Conservation (phyloP, 1,284 basidiomycete genomes). For the Moesziomyces parantarcticus region DNA sequence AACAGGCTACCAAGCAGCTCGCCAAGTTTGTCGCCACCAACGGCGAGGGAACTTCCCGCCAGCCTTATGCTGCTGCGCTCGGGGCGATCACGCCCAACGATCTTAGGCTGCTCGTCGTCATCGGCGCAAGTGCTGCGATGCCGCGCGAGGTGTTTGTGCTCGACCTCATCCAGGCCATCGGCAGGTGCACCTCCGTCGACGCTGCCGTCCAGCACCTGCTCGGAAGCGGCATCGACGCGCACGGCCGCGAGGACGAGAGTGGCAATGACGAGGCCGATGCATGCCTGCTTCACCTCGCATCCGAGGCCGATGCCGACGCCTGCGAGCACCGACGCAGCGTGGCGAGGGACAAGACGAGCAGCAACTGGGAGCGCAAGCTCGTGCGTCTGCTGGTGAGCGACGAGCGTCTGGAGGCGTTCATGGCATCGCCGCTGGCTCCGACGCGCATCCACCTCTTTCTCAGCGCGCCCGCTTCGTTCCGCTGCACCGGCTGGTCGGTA, state of each 20-base stretch:
- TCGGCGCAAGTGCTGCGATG: slow-evolving; percentile 36
- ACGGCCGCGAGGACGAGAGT: not conserved
- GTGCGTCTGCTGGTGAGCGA: slow-evolving; percentile 42
- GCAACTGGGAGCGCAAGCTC: slow-evolving; percentile 53
- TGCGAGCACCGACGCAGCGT: slow-evolving; percentile 15
- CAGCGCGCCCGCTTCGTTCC: slow-evolving; percentile 36
- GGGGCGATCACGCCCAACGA: slow-evolving; percentile 4
- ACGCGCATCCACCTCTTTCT: slow-evolving; percentile 45
- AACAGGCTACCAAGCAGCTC: slow-evolving; percentile 16
- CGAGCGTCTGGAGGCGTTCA: slow-evolving; percentile 21
- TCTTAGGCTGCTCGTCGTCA: slow-evolving; percentile 25
- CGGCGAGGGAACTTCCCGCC: slow-evolving; percentile 25
- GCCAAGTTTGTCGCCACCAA: slow-evolving; percentile 10
- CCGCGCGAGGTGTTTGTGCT: slow-evolving; percentile 33
- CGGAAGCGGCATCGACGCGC: not conserved
- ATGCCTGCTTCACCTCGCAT: slow-evolving; percentile 2
- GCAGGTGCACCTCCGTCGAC: slow-evolving; percentile 2
- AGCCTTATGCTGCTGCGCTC: not conserved
- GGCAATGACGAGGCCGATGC: not conserved
- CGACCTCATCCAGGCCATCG: slow-evolving; percentile 26
- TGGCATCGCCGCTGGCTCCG: slow-evolving; percentile 17
- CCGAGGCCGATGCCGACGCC: no score
- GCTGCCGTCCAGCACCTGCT: not conserved
- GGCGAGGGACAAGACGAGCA: slow-evolving; percentile 44
- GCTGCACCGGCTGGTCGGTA: slow-evolving; percentile 47